Evolutionary conservation across 2,329 filamentous ascomycete genomes (phyloP), one percentile per base, ranked within the genome.

Genomic region (Phaeosphaeriaceae sp.): DNA sequence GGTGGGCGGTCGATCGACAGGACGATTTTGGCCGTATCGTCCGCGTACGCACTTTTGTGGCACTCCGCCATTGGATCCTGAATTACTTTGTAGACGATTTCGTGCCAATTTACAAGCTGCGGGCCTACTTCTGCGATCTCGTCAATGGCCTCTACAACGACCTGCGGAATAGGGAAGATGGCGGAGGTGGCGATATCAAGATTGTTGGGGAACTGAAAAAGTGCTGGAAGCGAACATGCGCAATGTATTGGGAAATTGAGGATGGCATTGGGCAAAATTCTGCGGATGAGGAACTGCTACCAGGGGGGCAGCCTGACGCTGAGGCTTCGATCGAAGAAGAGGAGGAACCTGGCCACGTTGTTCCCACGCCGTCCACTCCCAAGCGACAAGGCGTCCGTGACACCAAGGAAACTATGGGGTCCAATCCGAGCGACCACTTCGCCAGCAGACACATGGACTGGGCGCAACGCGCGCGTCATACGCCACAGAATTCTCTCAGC

Each of bases 41-140:
- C n/a, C 88, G 94, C 50, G 96, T 99, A 17, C 88, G 95, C 44
- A 96, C 93, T 0, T 99, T 98, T 80, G 95, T 97, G 24, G 95
- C 95, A 7, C 84, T 98, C 46, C 88, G 95, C 56, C 95, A 99
- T 77, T 99, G 95, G 95, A 93, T 98, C 56, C 80, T 99, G 61
- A 99, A 99, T 76, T 99, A 99, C 77, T 99, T 98, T 67, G 85
- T 91, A 54, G 95, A 99, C 73, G 95, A 99, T 74, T 99, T 97
- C 74, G 87, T 96, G 42, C 79, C 89, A 22, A 88, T 93, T 72
- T 89, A 90, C 71, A 82, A 86, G 46, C 82, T 98, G 31, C 89
- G 94, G 9, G 81, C 86, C 5, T 86, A 87, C 17, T 97, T 97
- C 73, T 97, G 94, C 78, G 83, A 88, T 31, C 83, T 93, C 9